Evolutionary conservation across 441 rosid genomes (phyloP), one percentile per base, ranked within the genome.

Genomic region (Macaranga tanarius): DNA sequence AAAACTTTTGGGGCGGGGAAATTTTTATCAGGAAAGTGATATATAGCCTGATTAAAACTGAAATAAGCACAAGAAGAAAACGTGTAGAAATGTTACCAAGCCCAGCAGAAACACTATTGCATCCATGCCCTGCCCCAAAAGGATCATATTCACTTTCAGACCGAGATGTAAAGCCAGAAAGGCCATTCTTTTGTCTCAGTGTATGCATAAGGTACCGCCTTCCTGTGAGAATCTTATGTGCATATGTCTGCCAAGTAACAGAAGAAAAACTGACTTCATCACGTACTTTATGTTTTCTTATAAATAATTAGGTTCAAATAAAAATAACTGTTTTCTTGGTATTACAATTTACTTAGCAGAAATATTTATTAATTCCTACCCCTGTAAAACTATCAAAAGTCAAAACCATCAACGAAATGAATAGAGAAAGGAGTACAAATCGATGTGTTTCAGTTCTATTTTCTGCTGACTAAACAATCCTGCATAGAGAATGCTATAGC

Each of bases 81-180:
- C 59, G 73, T 51, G 58, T 65, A 9, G 9, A 42, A 82, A 77
- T 17, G 66, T 75, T 89, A 94, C 97, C 99, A 44, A 94, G 90
- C 65, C 97, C 97, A 82, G 99, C 97, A 72, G 97, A 94, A 57
- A 92, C 75, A 74, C 97, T 90, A 79, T 83, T 94, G 86, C 97
- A 94, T 59, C 99, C 97, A 84, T 94, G 99, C 26, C 88, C 94
- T 4, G 90, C 82, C 58, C 92, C 95, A 85, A 94, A 94, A 28
- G 97, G 86, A 82, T 94, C 97, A 72, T 85, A 92, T 79, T 86
- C 92, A 73, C 97, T 90, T 77, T 87, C 94, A 63, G 84, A 83
- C 47, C 81, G 87, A 64, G 88, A 85, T 55, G 92, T 85, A 78
- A 71, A 87, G 38, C 87, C 86, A 70, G 97, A 89, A 70, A 82